Conservation (phyloP, 2,329 filamentous ascomycete genomes). For the Sarocladiaceae sp. region DNA sequence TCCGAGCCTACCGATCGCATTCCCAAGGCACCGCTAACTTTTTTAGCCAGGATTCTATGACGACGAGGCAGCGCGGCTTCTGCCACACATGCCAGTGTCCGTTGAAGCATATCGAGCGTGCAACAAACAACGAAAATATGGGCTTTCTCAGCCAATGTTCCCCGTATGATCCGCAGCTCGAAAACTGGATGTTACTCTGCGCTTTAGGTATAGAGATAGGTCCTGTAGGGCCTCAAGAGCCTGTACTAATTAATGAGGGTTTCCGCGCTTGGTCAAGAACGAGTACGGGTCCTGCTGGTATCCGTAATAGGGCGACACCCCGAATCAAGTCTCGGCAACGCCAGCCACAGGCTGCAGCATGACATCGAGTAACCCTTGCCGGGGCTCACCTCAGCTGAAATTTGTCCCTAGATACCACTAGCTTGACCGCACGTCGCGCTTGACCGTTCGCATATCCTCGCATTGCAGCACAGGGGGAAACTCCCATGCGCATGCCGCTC, state of each 20-base stretch:
- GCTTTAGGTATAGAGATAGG: too few relatives aligned
- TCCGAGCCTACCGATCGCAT: not conserved
- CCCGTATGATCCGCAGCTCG: too few relatives aligned
- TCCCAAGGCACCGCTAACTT: too few relatives aligned
- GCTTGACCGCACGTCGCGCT: not conserved
- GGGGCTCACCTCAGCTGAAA: conserved; percentile 8
- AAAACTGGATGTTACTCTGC: too few relatives aligned
- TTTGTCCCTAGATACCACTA: not conserved
- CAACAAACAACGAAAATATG: too few relatives aligned
- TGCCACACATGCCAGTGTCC: not conserved
- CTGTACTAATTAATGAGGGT: too few relatives aligned
- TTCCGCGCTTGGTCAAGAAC: too few relatives aligned
- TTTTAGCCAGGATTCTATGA: not conserved
- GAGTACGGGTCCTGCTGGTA: too few relatives aligned
- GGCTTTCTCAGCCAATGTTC: too few relatives aligned
- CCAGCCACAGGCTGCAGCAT: not conserved
- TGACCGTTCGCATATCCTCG: conserved; percentile 7
- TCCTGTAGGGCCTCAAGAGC: too few relatives aligned
- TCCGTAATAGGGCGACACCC: not conserved
- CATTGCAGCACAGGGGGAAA: conserved; percentile 1
- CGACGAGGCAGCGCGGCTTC: not conserved
- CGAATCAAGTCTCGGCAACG: not conserved
- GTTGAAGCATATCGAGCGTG: too few relatives aligned
- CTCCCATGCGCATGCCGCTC: conserved; percentile 6
- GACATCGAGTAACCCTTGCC: not conserved